These are phyloP conservation scores for Saccharomyces mikatae DNA, from an alignment of 805 yeast species.

Conservation along the genomic window DNA sequence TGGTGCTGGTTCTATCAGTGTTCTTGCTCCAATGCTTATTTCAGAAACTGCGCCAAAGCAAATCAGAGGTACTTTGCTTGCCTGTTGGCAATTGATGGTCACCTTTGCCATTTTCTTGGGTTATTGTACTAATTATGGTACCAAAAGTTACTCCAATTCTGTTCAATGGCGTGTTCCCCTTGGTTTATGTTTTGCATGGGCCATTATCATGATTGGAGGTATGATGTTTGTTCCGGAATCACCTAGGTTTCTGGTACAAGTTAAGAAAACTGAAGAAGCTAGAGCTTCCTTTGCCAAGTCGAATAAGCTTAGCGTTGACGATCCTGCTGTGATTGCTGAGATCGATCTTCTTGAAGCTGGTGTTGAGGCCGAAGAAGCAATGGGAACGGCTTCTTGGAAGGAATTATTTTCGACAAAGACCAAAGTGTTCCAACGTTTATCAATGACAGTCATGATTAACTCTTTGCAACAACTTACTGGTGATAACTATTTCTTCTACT, in stretches of 20 bases:
- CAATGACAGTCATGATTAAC: slow-evolving; percentile 49
- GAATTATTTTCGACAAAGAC: slow-evolving; percentile 63
- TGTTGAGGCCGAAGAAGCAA: slow-evolving; percentile 48
- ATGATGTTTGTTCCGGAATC: slow-evolving; percentile 58
- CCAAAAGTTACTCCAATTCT: slow-evolving; percentile 50
- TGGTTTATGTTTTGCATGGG: slow-evolving; percentile 46
- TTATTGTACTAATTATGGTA: slow-evolving; percentile 64
- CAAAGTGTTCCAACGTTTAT: slow-evolving; percentile 40
- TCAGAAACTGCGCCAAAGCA: slow-evolving; percentile 61
- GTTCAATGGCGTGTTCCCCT: slow-evolving; percentile 70
- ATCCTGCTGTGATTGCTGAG: slow-evolving; percentile 49
- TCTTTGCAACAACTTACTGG: slow-evolving; percentile 64
- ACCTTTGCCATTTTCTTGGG: slow-evolving; percentile 69
- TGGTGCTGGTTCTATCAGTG: not conserved
- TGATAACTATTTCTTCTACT: slow-evolving; percentile 60
- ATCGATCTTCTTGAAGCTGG: slow-evolving; percentile 50
- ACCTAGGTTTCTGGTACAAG: slow-evolving; percentile 55
- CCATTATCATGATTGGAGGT: slow-evolving; percentile 30
- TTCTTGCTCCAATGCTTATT: slow-evolving; percentile 51
- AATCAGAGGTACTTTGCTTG: slow-evolving; percentile 60
- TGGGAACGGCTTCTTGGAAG: slow-evolving; percentile 58
- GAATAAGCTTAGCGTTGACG: slow-evolving; percentile 46
- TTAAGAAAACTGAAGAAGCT: slow-evolving; percentile 50
- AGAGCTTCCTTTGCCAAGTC: slow-evolving; percentile 47
- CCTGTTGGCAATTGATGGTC: slow-evolving; percentile 60